These are phyloP conservation scores for Phylloboletellus chloephorus DNA, from an alignment of 1,284 basidiomycete genomes.

Conservation along the genomic window DNA sequence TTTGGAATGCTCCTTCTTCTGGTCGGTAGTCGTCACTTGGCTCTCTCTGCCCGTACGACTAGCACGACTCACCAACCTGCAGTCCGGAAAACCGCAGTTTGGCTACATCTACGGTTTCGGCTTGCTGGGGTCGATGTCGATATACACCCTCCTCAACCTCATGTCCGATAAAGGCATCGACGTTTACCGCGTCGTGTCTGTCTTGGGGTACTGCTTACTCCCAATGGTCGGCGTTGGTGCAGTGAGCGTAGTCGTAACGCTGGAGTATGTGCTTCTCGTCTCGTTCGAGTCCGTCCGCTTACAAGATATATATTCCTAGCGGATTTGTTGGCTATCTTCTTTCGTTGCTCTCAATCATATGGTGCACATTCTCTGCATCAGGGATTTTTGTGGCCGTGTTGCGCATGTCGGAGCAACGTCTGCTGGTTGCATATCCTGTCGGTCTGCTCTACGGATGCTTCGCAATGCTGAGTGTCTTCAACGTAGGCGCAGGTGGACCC, in stretches of 20 bases:
- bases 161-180: constrained; percentile 97
- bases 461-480: constrained; percentile 82
- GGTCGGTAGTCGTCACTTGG: constrained; percentile 47
- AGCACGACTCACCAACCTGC: constrained; percentile 1
- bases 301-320: constrained; percentile 37
- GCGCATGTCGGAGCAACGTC: constrained; percentile 87
- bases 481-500: constrained; percentile 39
- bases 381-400: constrained; percentile 92
- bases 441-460: constrained; percentile 91
- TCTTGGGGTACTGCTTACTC: constrained; percentile 94
- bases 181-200: constrained; percentile 92
- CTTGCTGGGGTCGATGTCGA: constrained; percentile 87
- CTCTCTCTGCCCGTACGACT: not conserved
- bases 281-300: constrained; percentile 1
- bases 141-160: constrained; percentile 94
- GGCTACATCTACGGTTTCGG: constrained; percentile 99
- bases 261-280: constrained; percentile 65
- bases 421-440: constrained; percentile 92
- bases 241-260: constrained; percentile 79
- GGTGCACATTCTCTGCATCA: constrained; percentile 94
- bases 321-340: constrained; percentile 80
- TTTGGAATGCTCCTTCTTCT: constrained; percentile 90
- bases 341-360: constrained; percentile 76
- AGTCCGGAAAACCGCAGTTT: constrained; percentile 99
- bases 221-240: constrained; percentile 96